Base-by-base conservation (phyloP, 257 asterid genomes). In the Parsonsia alboflavescens region DNA sequence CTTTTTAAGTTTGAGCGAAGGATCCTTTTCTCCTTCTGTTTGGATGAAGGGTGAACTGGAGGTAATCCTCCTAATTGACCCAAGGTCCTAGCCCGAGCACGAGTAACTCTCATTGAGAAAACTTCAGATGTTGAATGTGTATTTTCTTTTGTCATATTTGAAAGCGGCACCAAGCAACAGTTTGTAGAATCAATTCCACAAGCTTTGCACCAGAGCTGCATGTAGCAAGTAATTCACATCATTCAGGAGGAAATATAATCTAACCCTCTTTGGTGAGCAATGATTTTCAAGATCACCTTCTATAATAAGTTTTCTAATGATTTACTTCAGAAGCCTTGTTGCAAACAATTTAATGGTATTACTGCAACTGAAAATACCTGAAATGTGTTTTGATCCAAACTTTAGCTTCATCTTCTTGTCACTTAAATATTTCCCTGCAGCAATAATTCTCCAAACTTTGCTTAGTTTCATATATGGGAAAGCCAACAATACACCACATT, bases 71-170 rank as follows among this genome's bases (percentile, higher is more conserved):
- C 84, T 77, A 90, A 82, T 45, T 85, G 67, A 73, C 89, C 86
- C 53, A 89, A 66, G 71, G 85, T 76, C 87, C 87, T 92, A 54
- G 97, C 89, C 76, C 93, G 85, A 68, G 98, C 86, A 83, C 97
- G 82, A 65, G 99, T 94, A 80, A 90, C 78, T 75, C 96, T 86
- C 81, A 81, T 73, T 70, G 77, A 49, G 61, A 91, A 79, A 73
- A 65, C 85, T 72, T 75, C 78, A 58, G 86, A 70, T 64, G 82
- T 77, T 66, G 89, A 80, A n/a, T 74, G 39, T 71, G 82, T 78
- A 76, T 84, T 92, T 84, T 88, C 93, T 68, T 84, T 82, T 68
- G 79, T 84, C 96, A 90, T 85, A 70, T 75, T 81, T 77, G 90
- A 80, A 69, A 48, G 75, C 85, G 77, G 86, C 83, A 81, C 80